phyloP scores from a whole-genome alignment of 1,139 yeast genomes.

The Nakaseomyces bracarensis region DNA sequence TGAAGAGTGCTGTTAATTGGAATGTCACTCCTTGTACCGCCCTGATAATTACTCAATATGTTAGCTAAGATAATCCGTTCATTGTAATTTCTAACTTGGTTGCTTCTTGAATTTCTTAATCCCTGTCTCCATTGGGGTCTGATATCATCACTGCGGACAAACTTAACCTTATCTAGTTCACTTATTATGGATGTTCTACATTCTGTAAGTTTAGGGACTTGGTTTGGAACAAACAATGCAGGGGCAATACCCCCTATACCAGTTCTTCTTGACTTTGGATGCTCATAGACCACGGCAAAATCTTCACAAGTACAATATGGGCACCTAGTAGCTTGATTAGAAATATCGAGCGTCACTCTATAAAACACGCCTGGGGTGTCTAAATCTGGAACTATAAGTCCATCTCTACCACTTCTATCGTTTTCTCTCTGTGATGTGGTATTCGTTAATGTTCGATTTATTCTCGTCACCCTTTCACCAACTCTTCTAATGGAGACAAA shows the following conservation, averaged over 20 bases:
- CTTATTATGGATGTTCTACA: constrained; percentile 2
- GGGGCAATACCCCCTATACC: constrained; percentile 38
- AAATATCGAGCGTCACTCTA: constrained; percentile 30
- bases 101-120: neutral
- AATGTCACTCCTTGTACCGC: neutral
- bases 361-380: constrained; percentile 1
- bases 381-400: neutral
- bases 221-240: constrained; percentile 1
- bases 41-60: neutral
- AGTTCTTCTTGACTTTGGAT: constrained; percentile 47
- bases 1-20: neutral
- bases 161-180: constrained; percentile 2
- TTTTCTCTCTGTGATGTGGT: constrained; percentile 3
- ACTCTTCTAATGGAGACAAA: constrained; percentile 43
- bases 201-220: neutral
- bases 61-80: constrained; percentile 1
- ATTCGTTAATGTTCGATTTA: constrained; percentile 1
- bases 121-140: constrained; percentile 1
- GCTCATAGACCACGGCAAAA: constrained; percentile 74
- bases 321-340: constrained; percentile 82
- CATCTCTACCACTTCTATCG: neutral
- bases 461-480: neutral
- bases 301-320: constrained; percentile 88
- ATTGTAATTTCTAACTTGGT: neutral
- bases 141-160: constrained; percentile 4